Conservation (phyloP, 2,329 filamentous ascomycete species). For the Fulvia fulva region DNA sequence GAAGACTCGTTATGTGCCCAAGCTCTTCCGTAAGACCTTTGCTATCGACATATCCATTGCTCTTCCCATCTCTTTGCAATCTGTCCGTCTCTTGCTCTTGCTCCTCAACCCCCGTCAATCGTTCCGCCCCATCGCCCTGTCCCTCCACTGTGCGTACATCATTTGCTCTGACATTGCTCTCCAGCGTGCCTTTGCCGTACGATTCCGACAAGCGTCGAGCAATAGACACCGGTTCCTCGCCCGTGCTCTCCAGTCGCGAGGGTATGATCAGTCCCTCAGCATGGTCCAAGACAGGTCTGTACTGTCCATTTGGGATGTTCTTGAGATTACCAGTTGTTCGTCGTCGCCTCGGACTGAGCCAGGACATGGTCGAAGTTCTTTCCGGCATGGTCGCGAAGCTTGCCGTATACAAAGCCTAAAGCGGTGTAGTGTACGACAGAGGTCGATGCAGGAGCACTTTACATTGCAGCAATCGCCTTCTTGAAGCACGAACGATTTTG, state of each 20-base stretch:
- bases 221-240: neutral
- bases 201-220: neutral
- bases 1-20: neutral
- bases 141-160: neutral
- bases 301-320: conserved; percentile 10
- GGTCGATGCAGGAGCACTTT: neutral
- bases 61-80: neutral
- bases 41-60: neutral
- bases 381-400: conserved; percentile 1
- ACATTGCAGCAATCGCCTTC: neutral
- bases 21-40: neutral
- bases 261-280: neutral
- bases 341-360: conserved; percentile 24
- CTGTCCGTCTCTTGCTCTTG: neutral
- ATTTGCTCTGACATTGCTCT: neutral
- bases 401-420: neutral
- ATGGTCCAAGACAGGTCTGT: neutral
- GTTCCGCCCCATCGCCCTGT: neutral
- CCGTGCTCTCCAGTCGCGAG: neutral
- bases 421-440: neutral
- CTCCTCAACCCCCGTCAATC: neutral
- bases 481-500: neutral
- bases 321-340: conserved; percentile 26
- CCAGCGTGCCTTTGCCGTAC: neutral
- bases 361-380: conserved; percentile 16